phyloP scores from a whole-genome alignment of 345 rosid genomes.

The Corchorus capsularis region DNA sequence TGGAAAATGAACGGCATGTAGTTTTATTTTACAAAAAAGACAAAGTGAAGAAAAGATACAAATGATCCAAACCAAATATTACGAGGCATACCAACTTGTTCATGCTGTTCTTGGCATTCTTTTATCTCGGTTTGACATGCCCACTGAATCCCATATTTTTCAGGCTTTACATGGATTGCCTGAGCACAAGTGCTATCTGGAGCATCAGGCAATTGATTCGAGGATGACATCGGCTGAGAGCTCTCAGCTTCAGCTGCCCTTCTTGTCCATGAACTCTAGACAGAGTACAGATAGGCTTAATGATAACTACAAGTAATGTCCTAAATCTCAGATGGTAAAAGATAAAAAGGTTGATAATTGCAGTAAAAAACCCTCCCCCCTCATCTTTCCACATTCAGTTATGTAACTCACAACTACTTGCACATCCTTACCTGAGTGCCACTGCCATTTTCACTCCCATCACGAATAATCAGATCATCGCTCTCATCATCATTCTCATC shows the following conservation, averaged over 20 bases:
- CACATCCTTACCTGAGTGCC: constrained; percentile 65
- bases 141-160: constrained; percentile 39
- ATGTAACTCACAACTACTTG: background rate
- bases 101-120: constrained; percentile 37
- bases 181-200: constrained; percentile 76
- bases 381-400: background rate
- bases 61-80: constrained; percentile 1
- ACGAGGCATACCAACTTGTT: constrained; percentile 35
- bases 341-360: constrained; percentile 1
- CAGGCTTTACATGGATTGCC: constrained; percentile 56
- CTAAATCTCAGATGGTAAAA: constrained; percentile 9
- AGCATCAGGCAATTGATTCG: constrained; percentile 44
- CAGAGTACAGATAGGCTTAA: constrained; percentile 12
- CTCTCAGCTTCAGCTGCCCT: constrained; percentile 51
- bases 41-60: constrained; percentile 3
- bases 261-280: constrained; percentile 75
- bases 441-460: constrained; percentile 76
- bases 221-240: constrained; percentile 45
- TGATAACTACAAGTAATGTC: background rate
- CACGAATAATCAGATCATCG: constrained; percentile 36
- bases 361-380: background rate
- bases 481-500: constrained; percentile 52
- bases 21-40: background rate
- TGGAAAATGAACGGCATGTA: constrained; percentile 10
- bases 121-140: constrained; percentile 31